Evolutionary conservation across 495 filamentous ascomycete species (phyloP).

Genomic region (Lasiosphaeria miniovina): DNA sequence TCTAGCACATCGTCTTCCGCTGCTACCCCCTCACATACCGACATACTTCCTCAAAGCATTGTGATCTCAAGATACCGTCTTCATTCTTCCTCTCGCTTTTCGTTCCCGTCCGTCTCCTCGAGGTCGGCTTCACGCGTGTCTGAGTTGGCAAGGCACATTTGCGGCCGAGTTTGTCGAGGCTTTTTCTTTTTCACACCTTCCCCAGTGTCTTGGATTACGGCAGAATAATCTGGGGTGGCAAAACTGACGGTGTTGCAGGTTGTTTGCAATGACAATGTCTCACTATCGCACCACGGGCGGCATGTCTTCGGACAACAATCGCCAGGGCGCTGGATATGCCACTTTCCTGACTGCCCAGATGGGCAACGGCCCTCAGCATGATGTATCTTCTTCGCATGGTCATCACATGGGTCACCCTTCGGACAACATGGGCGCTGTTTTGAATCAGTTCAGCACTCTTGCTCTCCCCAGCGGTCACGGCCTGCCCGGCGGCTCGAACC

Average conservation of each 20-base stretch:
- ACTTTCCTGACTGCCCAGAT: slow-evolving; percentile 26
- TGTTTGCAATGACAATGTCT: slow-evolving; percentile 20
- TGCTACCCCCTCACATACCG: too few species aligned
- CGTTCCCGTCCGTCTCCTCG: too few species aligned
- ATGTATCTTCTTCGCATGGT: slow-evolving; percentile 20
- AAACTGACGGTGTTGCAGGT: slow-evolving; percentile 7
- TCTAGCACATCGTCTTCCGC: neutral
- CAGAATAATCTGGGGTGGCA: neutral
- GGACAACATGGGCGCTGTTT: slow-evolving; percentile 29
- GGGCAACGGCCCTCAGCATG: slow-evolving; percentile 23
- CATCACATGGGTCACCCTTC: slow-evolving; percentile 26
- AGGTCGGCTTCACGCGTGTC: too few species aligned
- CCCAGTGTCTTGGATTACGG: neutral
- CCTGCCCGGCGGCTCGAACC: slow-evolving; percentile 17
- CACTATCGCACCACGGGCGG: slow-evolving; percentile 23
- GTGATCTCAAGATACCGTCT: too few species aligned
- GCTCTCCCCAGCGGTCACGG: slow-evolving; percentile 28
- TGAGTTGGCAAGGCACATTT: too few species aligned
- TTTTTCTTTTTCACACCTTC: neutral
- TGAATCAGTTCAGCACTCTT: slow-evolving; percentile 42
- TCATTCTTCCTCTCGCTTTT: too few species aligned
- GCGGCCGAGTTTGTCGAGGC: neutral
- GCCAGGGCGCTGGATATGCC: slow-evolving; percentile 22
- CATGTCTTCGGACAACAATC: slow-evolving; percentile 30
- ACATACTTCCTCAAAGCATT: too few species aligned